Base-by-base conservation (phyloP, 139 green algal genomes). In the Chlamydomonas sp. region DNA sequence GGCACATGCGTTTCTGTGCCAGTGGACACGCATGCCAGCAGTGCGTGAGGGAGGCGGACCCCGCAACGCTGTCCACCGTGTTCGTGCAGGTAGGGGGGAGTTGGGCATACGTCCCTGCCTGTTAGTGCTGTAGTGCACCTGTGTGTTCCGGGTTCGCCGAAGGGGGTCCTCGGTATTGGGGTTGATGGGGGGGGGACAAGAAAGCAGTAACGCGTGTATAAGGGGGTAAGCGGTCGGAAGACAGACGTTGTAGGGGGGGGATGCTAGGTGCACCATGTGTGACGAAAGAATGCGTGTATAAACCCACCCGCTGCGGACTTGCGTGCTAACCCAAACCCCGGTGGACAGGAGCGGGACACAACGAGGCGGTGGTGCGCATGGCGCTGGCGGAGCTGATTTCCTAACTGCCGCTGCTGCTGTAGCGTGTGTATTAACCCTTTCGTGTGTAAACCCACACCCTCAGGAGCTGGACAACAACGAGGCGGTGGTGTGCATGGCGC, bases 31-130 rank as follows among this genome's bases (percentile, higher is more conserved):
- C 31, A 49, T 49, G 31, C 31, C 31, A 49, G 31, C 31, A 49
- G 31, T 99, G 98, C 92, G 58, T 99, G 18, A 91, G 96, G 8
- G 89, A 99, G 1, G 89, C 99, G 3, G 96, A 99, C 90, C 95
- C 96, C 18, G 83, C 91, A 60, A 92, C 87, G 5, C 91, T 97
- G 64, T 87, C 86, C 60, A 92, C 85, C 58, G 80, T 78, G n/a
- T 93, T 90, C 67, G 92, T 95, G 77, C 68, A 96, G 69, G 95
- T 98, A 82, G 74, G 62, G 14, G 3, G 49, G 49, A 3, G 18
- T 12, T 16, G 68, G 5, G 12, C 12, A 4, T 15, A 15, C 20
- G 14, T 12, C 14, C 14, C 10, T 73, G 4, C 20, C 20, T 15
- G 20, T 15, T 15, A 15, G 68, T 15, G 17, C 68, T 15, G 15